Conservation (phyloP, 495 filamentous ascomycete species). For the Pseudevernia furfuracea region DNA sequence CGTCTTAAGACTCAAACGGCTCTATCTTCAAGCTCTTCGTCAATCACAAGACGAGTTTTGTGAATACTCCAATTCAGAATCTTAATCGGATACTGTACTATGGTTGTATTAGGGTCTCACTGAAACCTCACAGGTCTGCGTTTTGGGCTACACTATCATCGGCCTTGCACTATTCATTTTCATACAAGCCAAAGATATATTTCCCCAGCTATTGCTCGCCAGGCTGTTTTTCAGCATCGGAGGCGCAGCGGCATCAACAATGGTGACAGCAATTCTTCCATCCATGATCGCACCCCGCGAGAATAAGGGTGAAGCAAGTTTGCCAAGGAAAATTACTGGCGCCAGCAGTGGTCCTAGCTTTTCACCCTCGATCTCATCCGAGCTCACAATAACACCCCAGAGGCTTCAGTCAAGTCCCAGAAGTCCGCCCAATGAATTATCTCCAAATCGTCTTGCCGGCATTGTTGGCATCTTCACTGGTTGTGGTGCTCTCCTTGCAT, state of each 20-base stretch:
- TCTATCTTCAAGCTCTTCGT: not conserved
- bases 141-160: constrained; percentile 71
- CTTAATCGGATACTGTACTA: not conserved
- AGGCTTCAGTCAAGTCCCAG: constrained; percentile 27
- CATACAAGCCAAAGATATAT: constrained; percentile 79
- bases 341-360: constrained; percentile 32
- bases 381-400: constrained; percentile 56
- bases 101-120: not conserved
- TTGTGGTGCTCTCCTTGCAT: constrained; percentile 77
- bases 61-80: not conserved
- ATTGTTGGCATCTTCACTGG: constrained; percentile 90
- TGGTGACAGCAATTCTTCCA: constrained; percentile 94
- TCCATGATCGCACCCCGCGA: constrained; percentile 53
- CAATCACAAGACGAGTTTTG: not conserved
- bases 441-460: constrained; percentile 66
- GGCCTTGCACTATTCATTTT: constrained; percentile 68
- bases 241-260: constrained; percentile 85
- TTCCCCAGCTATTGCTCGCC: constrained; percentile 81
- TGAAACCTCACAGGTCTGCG: constrained; percentile 48
- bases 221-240: constrained; percentile 84
- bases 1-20: not conserved
- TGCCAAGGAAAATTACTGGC: not conserved
- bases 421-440: constrained; percentile 18
- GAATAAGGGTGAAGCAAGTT: constrained; percentile 4
- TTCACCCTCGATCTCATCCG: constrained; percentile 51